These are phyloP conservation scores for Brassica nigra DNA, from an alignment of 345 rosid genomes.

Conservation along the genomic window DNA sequence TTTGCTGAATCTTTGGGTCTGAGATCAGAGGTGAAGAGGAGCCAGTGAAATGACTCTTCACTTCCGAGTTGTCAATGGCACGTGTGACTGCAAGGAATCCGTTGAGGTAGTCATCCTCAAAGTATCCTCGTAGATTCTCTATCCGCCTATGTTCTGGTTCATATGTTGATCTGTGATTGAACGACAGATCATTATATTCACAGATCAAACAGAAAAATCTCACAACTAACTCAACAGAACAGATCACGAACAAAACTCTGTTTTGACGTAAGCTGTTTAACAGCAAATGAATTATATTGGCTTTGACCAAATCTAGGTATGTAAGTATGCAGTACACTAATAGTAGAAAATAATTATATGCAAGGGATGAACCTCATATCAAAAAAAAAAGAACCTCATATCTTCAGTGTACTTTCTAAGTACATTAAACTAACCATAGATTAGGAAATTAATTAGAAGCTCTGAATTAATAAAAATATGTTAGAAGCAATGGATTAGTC, in stretches of 20 bases:
- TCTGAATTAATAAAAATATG: too few species aligned
- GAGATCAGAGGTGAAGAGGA: constrained; percentile 69
- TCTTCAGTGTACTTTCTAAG: too few species aligned
- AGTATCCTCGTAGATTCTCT: constrained; percentile 63
- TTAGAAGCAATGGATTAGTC: too few species aligned
- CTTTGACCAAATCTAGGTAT: too few species aligned
- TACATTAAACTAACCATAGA: too few species aligned
- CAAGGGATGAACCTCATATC: too few species aligned
- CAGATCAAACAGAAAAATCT: neutral
- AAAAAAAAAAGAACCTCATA: too few species aligned
- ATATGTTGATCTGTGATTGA: constrained; percentile 73
- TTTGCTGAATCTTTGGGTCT: constrained; percentile 75
- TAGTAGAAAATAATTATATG: too few species aligned
- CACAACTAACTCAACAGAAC: neutral
- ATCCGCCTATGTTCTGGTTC: constrained; percentile 57
- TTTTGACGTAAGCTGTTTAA: too few species aligned
- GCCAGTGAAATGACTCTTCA: constrained; percentile 49
- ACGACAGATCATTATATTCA: constrained; percentile 45
- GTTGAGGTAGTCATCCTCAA: constrained; percentile 70
- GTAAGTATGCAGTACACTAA: too few species aligned
- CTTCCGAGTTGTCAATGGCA: constrained; percentile 75
- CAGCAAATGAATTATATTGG: too few species aligned
- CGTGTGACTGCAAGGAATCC: constrained; percentile 67
- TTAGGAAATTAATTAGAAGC: too few species aligned
- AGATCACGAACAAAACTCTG: neutral